Evolutionary conservation across 192 early-diverging fungal species (phyloP), one percentile per base, ranked within the genome.

Genomic region (Coemansia sp.): DNA sequence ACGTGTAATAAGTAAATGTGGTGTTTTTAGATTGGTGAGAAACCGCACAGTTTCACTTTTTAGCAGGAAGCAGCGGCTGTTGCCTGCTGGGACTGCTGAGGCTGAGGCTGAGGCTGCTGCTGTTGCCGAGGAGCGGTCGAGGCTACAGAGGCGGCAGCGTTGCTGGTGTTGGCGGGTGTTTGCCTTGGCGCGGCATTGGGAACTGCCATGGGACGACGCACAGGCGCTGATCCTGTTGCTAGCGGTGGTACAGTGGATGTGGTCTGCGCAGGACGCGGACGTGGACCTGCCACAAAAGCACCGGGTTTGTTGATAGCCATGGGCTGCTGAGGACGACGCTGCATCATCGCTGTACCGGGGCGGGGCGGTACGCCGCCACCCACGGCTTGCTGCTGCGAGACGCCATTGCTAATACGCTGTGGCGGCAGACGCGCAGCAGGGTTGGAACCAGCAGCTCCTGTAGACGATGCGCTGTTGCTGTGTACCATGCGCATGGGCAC

Each of bases 111-210:
- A 4, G 2, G 35, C 39, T 61, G 60, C 39, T 45, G 60, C 60
- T 45, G 61, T 12, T 59, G 62, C 62, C 62, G 62, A 51, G 62
- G 62, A 51, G 58, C 58, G 37, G 58, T 35, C n/a, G 56, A 14
- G 32, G 32, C n/a, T 14, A 33, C 20, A 58, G 56, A 4, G 32
- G 56, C 28, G 3, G 38, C 43, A 48, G 61, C 7, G 15, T 8
- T 22, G 60, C 5, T 14, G n/a, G 60, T 2, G 7, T 6, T 32
- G 45, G 62, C 5, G 3, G 62, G 9, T 0, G 41, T 15, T 12
- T 14, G 18, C 20, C 14, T 45, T 2, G 61, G 15, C 33, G 37
- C 41, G 28, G 39, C n/a, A 22, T 20, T 28, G 22, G 62, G 32
- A 45, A 32, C 18, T 15, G 62, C 18, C 41, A 51, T 51, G 48